Base-by-base conservation (phyloP, 495 filamentous ascomycete genomes). In the Pseudomonodictys pantanalensis region DNA sequence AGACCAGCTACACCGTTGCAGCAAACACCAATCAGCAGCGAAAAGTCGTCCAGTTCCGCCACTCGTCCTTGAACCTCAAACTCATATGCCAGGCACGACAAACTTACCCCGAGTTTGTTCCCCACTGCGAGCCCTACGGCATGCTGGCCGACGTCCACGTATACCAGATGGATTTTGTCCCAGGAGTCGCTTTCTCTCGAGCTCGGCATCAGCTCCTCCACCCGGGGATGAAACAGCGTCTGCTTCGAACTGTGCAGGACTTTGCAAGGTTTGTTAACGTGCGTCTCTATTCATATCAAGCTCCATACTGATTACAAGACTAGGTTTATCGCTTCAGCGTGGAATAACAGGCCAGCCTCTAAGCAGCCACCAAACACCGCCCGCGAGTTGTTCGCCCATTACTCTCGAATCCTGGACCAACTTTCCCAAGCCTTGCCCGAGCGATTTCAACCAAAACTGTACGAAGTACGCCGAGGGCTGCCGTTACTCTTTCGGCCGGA, bases 301-400 rank as follows among this genome's bases (percentile, higher is more conserved):
- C 32, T 35, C 32, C 32, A 8, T 35, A 35, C 32, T 35, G 32
- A 35, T 35, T 35, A 35, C 8, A 28, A 23, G 17, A 48, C 10
- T 48, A 48, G 45, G 17, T 48, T 48, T 23, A 15, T 28, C 24
- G 45, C 45, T 48, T 48, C 45, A 48, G 45, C 45, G 24, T 48
- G 23, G 45, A 48, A 15, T 22, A 48, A 48, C 17, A 23, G 24
- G 18, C 23, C 17, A 48, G 24, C 24, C 9, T 15, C 28, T 9
- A 28, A 28, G 45, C 45, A 23, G 22, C 45, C 28, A 23, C 32
- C 32, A 15, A 15, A 35, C 32, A 35, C 32, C 32, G 32, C 32
- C 32, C 32, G 32, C 22, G 24, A 12, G 10, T 48, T 28, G 24
- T 23, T 24, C 10, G 45, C 7, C 17, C 10, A 48, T 9, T 48